A percentile compares a stretch with the other conserved stretches of the same genome.
Conservation (phyloP, 805 yeast species). For the Sporopachydermia quercuum region DNA sequence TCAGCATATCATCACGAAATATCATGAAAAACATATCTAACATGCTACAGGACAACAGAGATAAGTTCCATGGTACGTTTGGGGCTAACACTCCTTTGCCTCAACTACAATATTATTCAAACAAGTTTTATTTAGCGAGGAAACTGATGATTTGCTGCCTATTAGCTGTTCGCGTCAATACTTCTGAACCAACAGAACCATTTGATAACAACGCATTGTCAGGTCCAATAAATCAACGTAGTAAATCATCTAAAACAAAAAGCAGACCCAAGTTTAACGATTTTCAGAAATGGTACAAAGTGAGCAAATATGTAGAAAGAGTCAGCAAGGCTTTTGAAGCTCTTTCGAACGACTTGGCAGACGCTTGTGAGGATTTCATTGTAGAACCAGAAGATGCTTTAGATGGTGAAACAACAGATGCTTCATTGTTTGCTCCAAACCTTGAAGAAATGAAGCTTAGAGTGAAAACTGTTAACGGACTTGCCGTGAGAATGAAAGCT, state of each 20-base stretch:
- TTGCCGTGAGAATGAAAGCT: not conserved
- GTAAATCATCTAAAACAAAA: too few relatives aligned
- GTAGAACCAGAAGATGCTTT: conserved; percentile 1
- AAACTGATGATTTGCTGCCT: not conserved
- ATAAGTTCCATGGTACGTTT: not conserved
- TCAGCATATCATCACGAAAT: not conserved
- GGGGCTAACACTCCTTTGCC: not conserved
- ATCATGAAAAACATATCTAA: not conserved
- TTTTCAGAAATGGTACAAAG: not conserved
- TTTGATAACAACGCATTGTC: too few relatives aligned
- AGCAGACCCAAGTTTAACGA: not conserved
- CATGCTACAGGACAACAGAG: not conserved
- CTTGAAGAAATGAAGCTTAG: too few relatives aligned
- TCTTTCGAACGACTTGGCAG: not conserved
- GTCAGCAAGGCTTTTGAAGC: not conserved
- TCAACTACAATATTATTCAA: not conserved
- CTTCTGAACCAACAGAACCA: not conserved
- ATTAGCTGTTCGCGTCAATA: not conserved
- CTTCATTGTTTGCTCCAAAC: too few relatives aligned
- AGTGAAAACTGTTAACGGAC: not conserved
- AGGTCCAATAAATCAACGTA: not conserved
- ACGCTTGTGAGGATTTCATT: not conserved
- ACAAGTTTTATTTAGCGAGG: not conserved
- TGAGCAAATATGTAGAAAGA: not conserved
- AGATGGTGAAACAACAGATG: too few relatives aligned